A percentile compares a stretch with the other conserved stretches of the same genome.
Evolutionary conservation across 768 basidiomycete species (phyloP).

Genomic region (Pleurotus sapidus): DNA sequence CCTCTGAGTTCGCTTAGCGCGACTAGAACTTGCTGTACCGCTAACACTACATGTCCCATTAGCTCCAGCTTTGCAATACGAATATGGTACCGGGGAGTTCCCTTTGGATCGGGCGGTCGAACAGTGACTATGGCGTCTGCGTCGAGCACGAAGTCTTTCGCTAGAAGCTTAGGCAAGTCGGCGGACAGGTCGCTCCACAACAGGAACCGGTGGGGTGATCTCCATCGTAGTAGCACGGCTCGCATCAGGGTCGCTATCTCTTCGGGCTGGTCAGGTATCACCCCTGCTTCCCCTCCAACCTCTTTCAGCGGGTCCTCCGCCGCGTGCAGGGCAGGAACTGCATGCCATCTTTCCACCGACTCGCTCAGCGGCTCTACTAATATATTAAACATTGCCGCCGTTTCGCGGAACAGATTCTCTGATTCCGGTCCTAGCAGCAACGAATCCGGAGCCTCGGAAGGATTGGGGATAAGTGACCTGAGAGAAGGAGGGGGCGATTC

Average conservation of each 20-base stretch:
- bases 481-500: not conserved
- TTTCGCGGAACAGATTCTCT: not conserved
- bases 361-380: not conserved
- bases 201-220: not conserved
- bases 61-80: not conserved
- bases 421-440: not conserved
- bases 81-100: not conserved
- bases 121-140: too few relatives aligned
- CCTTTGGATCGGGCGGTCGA: too few relatives aligned
- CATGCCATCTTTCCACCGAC: not conserved
- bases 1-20: not conserved
- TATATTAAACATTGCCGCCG: not conserved
- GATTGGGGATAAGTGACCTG: not conserved
- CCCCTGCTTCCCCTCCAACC: not conserved
- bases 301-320: conserved; percentile 6
- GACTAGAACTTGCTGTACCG: not conserved
- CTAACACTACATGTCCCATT: not conserved
- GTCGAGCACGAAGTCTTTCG: not conserved
- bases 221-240: conserved; percentile 9
- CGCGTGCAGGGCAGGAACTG: too few relatives aligned
- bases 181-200: not conserved
- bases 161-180: not conserved
- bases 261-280: conserved; percentile 1
- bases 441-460: not conserved
- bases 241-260: not conserved